Evolutionary conservation across 768 basidiomycete species (phyloP).

Genomic region (Boletus rubescentipes): DNA sequence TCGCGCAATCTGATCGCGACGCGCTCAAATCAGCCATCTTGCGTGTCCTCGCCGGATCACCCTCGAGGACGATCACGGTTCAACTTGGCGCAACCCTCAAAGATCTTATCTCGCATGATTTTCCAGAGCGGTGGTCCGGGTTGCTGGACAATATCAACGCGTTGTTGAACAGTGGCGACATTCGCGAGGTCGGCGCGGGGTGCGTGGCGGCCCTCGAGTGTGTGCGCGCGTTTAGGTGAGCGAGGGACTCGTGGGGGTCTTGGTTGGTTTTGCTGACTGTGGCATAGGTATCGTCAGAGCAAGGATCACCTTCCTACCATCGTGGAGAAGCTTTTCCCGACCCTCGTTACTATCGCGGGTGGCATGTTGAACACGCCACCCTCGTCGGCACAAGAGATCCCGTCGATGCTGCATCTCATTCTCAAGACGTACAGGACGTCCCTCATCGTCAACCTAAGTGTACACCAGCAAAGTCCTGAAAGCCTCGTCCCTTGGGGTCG

Average conservation of each 20-base stretch:
- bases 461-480: slow-evolving; percentile 71
- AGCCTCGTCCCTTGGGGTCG: slow-evolving; percentile 87
- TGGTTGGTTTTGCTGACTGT: slow-evolving; percentile 37
- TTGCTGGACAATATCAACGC: slow-evolving; percentile 66
- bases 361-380: slow-evolving; percentile 67
- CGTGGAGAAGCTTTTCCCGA: slow-evolving; percentile 66
- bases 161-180: slow-evolving; percentile 60
- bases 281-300: slow-evolving; percentile 65
- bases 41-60: slow-evolving; percentile 65
- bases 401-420: slow-evolving; percentile 81
- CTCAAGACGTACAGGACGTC: slow-evolving; percentile 85
- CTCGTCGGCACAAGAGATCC: slow-evolving; percentile 63
- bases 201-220: slow-evolving; percentile 77
- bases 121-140: slow-evolving; percentile 72
- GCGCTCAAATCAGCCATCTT: slow-evolving; percentile 70
- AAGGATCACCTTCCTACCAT: slow-evolving; percentile 58
- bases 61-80: slow-evolving; percentile 64
- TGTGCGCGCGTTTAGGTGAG: slow-evolving; percentile 54
- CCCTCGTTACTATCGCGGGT: slow-evolving; percentile 69
- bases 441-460: slow-evolving; percentile 69
- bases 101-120: slow-evolving; percentile 72
- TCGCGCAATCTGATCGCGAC: slow-evolving; percentile 67
- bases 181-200: slow-evolving; percentile 78
- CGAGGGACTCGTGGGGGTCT: neutral
- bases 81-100: slow-evolving; percentile 77